Evolutionary conservation across 2,329 filamentous ascomycete species (phyloP).

Genomic region (Zasmidium citrigriseum): DNA sequence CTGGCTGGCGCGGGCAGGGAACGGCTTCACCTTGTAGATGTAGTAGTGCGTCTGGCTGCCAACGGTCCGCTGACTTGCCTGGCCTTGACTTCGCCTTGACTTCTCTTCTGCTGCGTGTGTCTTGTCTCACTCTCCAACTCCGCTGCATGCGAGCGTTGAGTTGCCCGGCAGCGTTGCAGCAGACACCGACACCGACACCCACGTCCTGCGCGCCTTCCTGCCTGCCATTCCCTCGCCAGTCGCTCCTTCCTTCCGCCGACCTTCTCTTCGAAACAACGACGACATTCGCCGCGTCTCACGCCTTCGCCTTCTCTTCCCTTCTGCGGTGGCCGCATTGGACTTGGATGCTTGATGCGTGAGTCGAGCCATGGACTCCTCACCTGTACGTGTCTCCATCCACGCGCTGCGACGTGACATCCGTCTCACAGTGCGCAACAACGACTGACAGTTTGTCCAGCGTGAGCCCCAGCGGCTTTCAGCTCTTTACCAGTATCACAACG

Average conservation of each 20-base stretch:
- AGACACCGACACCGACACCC: no score
- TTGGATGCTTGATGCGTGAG: constrained; percentile 12
- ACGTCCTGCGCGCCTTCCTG: not conserved
- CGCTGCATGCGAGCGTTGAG: not conserved
- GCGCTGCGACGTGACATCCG: constrained; percentile 2
- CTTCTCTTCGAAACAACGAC: not conserved
- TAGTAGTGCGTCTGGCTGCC: not conserved
- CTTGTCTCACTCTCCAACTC: not conserved
- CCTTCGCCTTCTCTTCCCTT: not conserved
- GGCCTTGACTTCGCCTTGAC: no score
- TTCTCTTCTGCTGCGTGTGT: no score
- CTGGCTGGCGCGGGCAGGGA: not conserved
- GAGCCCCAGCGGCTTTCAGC: constrained; percentile 35
- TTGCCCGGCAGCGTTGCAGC: not conserved
- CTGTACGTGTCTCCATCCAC: constrained; percentile 10
- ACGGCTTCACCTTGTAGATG: no score
- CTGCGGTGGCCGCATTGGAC: constrained; percentile 2
- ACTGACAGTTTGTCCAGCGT: constrained; percentile 11
- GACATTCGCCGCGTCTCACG: not conserved
- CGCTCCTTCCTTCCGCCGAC: not conserved
- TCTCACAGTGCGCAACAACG: not conserved
- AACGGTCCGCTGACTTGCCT: not conserved
- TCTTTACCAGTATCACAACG: constrained; percentile 42
- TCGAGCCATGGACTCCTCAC: constrained; percentile 21
- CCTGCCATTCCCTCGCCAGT: not conserved